A percentile compares a stretch with the other conserved stretches of the same genome.
phyloP scores from a whole-genome alignment of 2,329 filamentous ascomycete species.

The Zasmidium cellare region DNA sequence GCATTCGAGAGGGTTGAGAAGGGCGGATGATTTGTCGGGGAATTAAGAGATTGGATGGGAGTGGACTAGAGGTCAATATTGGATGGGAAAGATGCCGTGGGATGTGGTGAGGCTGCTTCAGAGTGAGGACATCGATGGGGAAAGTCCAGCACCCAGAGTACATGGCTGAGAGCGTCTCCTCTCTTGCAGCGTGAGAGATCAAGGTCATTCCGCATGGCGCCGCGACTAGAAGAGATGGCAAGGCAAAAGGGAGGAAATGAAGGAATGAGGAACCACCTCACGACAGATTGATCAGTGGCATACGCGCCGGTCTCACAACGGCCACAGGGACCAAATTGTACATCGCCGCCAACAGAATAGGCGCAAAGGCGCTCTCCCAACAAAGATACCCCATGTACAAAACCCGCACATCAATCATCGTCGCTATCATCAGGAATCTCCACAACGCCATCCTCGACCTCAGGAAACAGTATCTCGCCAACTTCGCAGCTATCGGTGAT shows the following conservation, averaged over 20 bases:
- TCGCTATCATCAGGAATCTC: slow-evolving; percentile 15
- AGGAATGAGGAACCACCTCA: no score
- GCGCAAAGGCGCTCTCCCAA: neutral
- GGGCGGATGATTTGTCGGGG: slow-evolving; percentile 74
- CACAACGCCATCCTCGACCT: slow-evolving; percentile 29
- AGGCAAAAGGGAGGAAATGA: neutral
- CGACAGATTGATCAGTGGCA: no score
- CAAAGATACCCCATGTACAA: neutral
- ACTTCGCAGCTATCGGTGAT: slow-evolving; percentile 34
- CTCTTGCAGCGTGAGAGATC: no score
- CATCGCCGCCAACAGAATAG: no score
- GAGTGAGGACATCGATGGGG: no score
- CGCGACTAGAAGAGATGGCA: neutral
- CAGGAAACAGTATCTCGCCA: slow-evolving; percentile 34
- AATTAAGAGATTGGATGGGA: slow-evolving; percentile 15
- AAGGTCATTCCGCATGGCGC: no score
- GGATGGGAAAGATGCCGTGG: neutral
- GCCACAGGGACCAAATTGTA: no score
- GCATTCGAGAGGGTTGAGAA: slow-evolving; percentile 78
- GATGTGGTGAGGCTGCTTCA: neutral
- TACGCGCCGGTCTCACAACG: neutral
- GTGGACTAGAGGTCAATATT: neutral
- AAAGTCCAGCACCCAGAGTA: no score
- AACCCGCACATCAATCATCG: slow-evolving; percentile 14
- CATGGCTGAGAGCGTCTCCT: no score